A percentile compares a stretch with the other conserved stretches of the same genome.
Conservation (phyloP, 2,329 filamentous ascomycete species). For the Exophiala phaeomuriformis region DNA sequence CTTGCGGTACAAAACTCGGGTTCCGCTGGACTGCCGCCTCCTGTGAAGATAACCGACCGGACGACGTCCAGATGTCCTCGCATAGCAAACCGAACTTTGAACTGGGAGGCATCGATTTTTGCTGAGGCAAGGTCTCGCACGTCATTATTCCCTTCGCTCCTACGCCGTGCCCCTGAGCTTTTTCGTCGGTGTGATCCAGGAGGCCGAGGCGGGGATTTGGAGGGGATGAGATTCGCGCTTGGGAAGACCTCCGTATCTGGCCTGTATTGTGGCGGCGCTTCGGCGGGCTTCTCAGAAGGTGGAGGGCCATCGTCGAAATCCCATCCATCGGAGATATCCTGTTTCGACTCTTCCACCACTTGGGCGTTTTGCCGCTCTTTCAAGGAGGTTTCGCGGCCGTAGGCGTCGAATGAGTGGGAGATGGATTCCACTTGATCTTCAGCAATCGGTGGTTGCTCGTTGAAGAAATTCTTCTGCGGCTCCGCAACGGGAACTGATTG, state of each 20-base stretch:
- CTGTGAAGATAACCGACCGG: slow-evolving; percentile 90
- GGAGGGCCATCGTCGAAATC: slow-evolving; percentile 76
- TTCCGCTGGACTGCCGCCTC: slow-evolving; percentile 88
- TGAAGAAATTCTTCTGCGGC: slow-evolving; percentile 40
- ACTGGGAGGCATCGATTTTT: slow-evolving; percentile 65
- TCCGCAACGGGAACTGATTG: slow-evolving; percentile 48
- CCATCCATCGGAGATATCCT: slow-evolving; percentile 68
- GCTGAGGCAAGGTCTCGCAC: slow-evolving; percentile 41
- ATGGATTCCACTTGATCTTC: slow-evolving; percentile 54
- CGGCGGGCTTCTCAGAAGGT: slow-evolving; percentile 39
- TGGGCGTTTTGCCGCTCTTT: slow-evolving; percentile 43
- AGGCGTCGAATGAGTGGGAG: slow-evolving; percentile 53
- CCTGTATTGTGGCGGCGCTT: slow-evolving; percentile 50
- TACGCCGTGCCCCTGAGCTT: slow-evolving; percentile 64
- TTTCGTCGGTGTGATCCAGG: slow-evolving; percentile 65
- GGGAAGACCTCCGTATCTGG: slow-evolving; percentile 87
- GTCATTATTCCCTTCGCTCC: slow-evolving; percentile 59
- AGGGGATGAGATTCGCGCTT: slow-evolving; percentile 64
- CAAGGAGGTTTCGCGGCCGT: slow-evolving; percentile 45
- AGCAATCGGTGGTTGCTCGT: slow-evolving; percentile 35
- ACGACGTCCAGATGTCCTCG: slow-evolving; percentile 91
- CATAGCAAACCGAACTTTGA: slow-evolving; percentile 88
- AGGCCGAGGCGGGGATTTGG: slow-evolving; percentile 68
- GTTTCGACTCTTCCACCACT: slow-evolving; percentile 28
- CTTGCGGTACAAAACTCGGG: slow-evolving; percentile 95